Base-by-base conservation (phyloP, 441 rosid species). In the Omphalea diandra region DNA sequence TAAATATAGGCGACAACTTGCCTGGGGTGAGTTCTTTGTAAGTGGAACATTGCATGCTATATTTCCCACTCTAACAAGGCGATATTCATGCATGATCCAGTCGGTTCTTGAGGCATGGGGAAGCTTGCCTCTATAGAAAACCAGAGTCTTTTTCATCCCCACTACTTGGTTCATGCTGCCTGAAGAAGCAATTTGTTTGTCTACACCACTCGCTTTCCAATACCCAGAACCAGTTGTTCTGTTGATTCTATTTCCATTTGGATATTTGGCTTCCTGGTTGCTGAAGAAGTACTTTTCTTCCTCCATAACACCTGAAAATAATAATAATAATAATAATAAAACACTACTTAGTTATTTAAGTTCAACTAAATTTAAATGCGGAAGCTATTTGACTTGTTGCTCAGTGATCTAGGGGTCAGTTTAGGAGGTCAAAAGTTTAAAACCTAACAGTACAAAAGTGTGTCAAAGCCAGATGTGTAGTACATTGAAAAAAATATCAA, bases 21-120 rank as follows among this genome's bases (percentile, higher is more conserved):
- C 82, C 81, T 81, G 83, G 49, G 62, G 4, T 32, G 68, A 38
- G 55, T 41, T 76, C 4, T 40, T 35, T 41, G 75, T 8, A 24
- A 12, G 26, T 22, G 52, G 54, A 53, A 29, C 55, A 65, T 43
- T 44, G n/a, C n/a, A n/a, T n/a, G n/a, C n/a, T n/a, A n/a, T 3
- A 35, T 54, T 31, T 59, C 62, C 68, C 15, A 55, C 12, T 32
- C 31, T 65, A 56, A 75, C 80, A 20, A 90, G 87, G 41, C 92
- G 86, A 76, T 88, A 88, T 70, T 90, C 97, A 77, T 90, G 94
- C 87, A 90, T 86, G 80, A 88, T 69, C 97, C 97, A 90, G 57
- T 81, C 77, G 24, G 94, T 90, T 79, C 82, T 82, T 33, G 80
- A 78, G 8, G 86, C 85, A 57, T 76, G 77, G 0, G 86, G 87